Conservation (phyloP, 768 basidiomycete genomes). For the Boletellus ananiceps region DNA sequence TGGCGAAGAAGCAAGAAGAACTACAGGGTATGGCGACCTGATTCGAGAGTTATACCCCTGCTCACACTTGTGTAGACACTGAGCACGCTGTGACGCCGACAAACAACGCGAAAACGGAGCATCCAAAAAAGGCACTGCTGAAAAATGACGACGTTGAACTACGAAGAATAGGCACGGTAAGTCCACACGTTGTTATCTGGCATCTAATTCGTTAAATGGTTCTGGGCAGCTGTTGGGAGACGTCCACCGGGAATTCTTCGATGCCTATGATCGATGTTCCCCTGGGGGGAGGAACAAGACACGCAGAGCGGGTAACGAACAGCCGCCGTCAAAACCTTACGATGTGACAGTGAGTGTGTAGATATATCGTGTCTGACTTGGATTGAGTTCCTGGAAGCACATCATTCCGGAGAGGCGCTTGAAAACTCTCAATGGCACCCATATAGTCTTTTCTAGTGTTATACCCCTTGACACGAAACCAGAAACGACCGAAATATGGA, state of each 20-base stretch:
- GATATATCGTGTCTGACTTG: background rate
- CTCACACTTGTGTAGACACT: constrained; percentile 8
- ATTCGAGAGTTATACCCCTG: background rate
- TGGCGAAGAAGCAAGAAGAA: constrained; percentile 85
- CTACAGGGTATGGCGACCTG: constrained; percentile 45
- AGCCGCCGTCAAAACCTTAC: constrained; percentile 36
- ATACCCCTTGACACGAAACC: constrained; percentile 85
- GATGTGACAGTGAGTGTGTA: constrained; percentile 73
- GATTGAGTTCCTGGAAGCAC: constrained; percentile 39
- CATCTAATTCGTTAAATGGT: background rate
- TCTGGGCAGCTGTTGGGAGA: constrained; percentile 65
- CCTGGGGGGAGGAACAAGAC: constrained; percentile 27
- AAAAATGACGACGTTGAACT: constrained; percentile 88
- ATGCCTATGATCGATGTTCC: constrained; percentile 49
- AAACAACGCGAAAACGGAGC: constrained; percentile 36
- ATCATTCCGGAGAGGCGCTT: constrained; percentile 83
- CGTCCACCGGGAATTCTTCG: constrained; percentile 76
- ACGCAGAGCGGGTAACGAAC: constrained; percentile 23
- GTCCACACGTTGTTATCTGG: constrained; percentile 12
- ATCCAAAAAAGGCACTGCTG: constrained; percentile 67
- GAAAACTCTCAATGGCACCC: constrained; percentile 70
- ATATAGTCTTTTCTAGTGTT: constrained; percentile 90
- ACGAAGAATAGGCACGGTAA: constrained; percentile 66
- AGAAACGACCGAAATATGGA: constrained; percentile 81
- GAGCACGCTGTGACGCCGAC: constrained; percentile 15